Percentiles rank a stretch among this genome's conserved stretches.
Evolutionary conservation across 2,329 filamentous ascomycete species (phyloP).

Genomic region (Aspergillus thermomutatus): DNA sequence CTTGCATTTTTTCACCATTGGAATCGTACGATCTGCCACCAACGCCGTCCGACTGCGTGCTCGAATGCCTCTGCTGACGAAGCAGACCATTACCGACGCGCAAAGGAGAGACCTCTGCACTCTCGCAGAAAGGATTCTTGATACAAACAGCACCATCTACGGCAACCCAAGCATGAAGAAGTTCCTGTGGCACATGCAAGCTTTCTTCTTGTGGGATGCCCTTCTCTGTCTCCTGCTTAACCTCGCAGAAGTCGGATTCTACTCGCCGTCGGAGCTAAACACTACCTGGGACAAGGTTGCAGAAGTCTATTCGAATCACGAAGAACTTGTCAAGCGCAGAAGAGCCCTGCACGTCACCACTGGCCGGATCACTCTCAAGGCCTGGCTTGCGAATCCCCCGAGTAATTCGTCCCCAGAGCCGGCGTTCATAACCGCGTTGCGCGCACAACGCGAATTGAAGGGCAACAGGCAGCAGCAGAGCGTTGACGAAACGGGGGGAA

Average conservation of each 20-base stretch:
- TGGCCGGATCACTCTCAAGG: constrained; percentile 5
- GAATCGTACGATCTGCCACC: constrained; percentile 41
- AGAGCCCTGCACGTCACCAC: constrained; percentile 3
- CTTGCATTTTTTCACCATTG: constrained; percentile 42
- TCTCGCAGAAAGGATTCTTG: constrained; percentile 14
- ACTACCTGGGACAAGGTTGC: constrained; percentile 44
- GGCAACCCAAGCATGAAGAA: constrained; percentile 32
- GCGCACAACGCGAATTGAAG: constrained; percentile 2
- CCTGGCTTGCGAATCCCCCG: constrained; percentile 10
- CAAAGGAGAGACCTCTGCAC: constrained; percentile 4
- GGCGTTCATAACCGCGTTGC: constrained; percentile 9
- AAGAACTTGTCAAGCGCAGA: constrained; percentile 32
- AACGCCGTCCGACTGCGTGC: constrained; percentile 43
- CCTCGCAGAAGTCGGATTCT: constrained; percentile 30
- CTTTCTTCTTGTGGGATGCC: constrained; percentile 49
- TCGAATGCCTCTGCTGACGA: constrained; percentile 33
- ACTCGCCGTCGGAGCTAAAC: constrained; percentile 22
- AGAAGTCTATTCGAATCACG: constrained; percentile 41
- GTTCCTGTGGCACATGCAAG: constrained; percentile 43
- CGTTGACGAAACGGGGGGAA: background rate
- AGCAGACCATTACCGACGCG: constrained; percentile 1
- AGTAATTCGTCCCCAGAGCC: constrained; percentile 3
- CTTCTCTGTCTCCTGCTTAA: constrained; percentile 46
- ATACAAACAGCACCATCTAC: constrained; percentile 34
- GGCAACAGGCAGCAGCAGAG: background rate